A percentile compares a stretch with the other conserved stretches of the same genome.
These are phyloP conservation scores for Diaporthe ampelina DNA, from an alignment of 2,329 filamentous ascomycete genomes.

Conservation along the genomic window DNA sequence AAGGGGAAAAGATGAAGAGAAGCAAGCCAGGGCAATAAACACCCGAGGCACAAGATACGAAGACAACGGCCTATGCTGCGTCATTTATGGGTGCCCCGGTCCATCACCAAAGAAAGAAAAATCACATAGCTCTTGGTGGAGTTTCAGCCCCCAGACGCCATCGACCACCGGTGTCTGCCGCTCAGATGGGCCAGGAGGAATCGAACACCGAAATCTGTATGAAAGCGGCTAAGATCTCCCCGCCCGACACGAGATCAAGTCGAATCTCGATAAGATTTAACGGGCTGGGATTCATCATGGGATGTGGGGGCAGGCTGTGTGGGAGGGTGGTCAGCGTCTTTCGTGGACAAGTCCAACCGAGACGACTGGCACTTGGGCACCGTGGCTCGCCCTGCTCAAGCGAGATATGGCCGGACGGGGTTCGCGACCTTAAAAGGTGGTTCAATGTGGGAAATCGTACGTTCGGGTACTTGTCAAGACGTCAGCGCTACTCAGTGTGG, in stretches of 20 bases:
- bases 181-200: neutral
- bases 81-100: neutral
- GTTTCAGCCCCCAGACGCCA: constrained; percentile 11
- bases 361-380: constrained; percentile 22
- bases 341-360: constrained; percentile 33
- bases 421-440: constrained; percentile 24
- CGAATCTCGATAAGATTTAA: constrained; percentile 41
- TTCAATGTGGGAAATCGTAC: constrained; percentile 36
- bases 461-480: constrained; percentile 34
- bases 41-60: neutral
- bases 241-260: constrained; percentile 38
- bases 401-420: constrained; percentile 31
- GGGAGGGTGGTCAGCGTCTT: constrained; percentile 20
- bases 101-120: neutral
- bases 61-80: neutral
- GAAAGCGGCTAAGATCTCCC: constrained; percentile 37
- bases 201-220: constrained; percentile 31
- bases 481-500: constrained; percentile 35
- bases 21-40: neutral
- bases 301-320: constrained; percentile 11
- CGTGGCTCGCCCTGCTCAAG: constrained; percentile 16
- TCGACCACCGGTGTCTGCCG: constrained; percentile 3
- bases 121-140: neutral
- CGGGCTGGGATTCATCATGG: constrained; percentile 8
- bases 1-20: neutral